Base-by-base conservation (phyloP, 202 grass and related monocot genomes). In the Zizania palustris region DNA sequence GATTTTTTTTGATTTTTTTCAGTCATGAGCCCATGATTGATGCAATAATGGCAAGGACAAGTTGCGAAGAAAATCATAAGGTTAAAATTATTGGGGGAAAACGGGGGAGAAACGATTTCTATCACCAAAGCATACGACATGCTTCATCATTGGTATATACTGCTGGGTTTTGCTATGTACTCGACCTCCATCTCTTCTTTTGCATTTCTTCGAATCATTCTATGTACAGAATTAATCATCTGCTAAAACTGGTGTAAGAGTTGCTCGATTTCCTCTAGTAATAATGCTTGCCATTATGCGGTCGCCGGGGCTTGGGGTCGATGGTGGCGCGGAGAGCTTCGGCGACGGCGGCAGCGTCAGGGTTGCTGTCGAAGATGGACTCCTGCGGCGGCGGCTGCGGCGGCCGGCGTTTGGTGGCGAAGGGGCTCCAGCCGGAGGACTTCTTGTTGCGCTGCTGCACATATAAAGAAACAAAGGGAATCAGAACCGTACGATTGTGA, bases 381-480 rank as follows among this genome's bases (percentile, higher is more conserved):
- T 90, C 76, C 80, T 76, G 83, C 18, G 37, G 71, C 3, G 46
- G 61, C 8, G 81, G 79, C 8, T 78, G 79, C 19, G 84, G 72
- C 38, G 85, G 88, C 40, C 45, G 88, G 41, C 84, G 81, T 63
- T 76, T 93, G 19, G 80, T 78, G 5, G 80, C 84, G 15, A 87
- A 87, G 22, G 84, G 84, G 54, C 84, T 93, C 87, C 87, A 90
- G 60, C 84, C 58, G 60, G 80, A 43, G 11, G 84, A 78, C 58
- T 87, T 85, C 79, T 75, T 87, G 44, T 80, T 90, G 55, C 12
- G 75, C 82, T 80, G 88, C 81, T 87, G 74, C 72, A 72, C 57
- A 78, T 28, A 28, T 28, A 28, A 4, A 16, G 20, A 80, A 36
- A 72, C 12, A 72, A 66, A 46, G 45, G 65, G n/a, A 42, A 6